These are phyloP conservation scores for Didymella arachidicola DNA, from an alignment of 2,329 filamentous ascomycete genomes.

Conservation along the genomic window DNA sequence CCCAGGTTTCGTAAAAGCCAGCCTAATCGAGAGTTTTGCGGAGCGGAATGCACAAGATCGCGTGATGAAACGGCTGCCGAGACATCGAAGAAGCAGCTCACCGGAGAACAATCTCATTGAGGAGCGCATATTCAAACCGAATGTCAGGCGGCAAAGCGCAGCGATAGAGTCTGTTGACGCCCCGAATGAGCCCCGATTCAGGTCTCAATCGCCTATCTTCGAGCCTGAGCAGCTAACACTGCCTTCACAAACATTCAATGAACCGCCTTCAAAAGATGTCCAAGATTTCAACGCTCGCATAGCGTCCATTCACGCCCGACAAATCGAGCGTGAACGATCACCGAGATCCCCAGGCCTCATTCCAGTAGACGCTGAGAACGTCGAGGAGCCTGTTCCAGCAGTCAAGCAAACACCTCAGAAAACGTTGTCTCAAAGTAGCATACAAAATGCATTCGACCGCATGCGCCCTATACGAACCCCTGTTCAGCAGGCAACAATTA, in stretches of 20 bases:
- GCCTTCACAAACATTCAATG: constrained; percentile 8
- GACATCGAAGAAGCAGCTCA: constrained; percentile 23
- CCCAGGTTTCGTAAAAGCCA: constrained; percentile 44
- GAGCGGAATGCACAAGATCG: constrained; percentile 40
- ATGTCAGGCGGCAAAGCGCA: constrained; percentile 1
- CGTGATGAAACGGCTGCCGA: constrained; percentile 12
- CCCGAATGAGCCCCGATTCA: background rate
- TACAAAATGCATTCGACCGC: constrained; percentile 69
- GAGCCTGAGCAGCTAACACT: constrained; percentile 28
- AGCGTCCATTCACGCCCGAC: constrained; percentile 43
- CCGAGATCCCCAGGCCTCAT: constrained; percentile 19
- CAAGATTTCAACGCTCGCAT: constrained; percentile 54
- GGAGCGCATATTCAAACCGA: constrained; percentile 12
- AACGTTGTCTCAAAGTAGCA: constrained; percentile 48
- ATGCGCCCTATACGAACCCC: constrained; percentile 70
- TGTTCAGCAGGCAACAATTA: constrained; percentile 75
- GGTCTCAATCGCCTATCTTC: constrained; percentile 34
- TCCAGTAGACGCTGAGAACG: constrained; percentile 19
- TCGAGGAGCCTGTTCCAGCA: constrained; percentile 38
- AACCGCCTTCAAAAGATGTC: constrained; percentile 33
- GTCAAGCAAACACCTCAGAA: constrained; percentile 43
- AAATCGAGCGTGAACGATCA: constrained; percentile 22
- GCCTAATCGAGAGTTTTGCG: constrained; percentile 47
- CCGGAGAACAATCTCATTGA: constrained; percentile 15
- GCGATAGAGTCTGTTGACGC: background rate